Base-by-base conservation (phyloP, 75 land plant genomes). In the Cunninghamia lanceolata region DNA sequence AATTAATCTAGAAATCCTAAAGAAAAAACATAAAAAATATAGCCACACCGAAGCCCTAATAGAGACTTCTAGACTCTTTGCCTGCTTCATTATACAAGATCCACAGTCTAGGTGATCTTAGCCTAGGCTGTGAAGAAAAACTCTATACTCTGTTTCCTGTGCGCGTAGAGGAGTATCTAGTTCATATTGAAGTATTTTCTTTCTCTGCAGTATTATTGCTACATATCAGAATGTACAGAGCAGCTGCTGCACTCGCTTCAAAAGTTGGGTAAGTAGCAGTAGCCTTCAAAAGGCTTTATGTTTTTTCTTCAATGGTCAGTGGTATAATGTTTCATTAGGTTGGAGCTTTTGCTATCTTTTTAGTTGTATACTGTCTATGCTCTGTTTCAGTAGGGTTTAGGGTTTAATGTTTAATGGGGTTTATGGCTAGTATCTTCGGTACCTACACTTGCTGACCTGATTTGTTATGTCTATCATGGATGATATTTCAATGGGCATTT, bases 171-270 rank as follows among this genome's bases (percentile, higher is more conserved):
- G 30, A 40, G 0, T 25, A 21, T 0, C n/a, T 1, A 14, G 21
- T 19, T 79, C 53, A 50, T 50, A 1, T 50, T 50, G 53, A 50
- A 50, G 16, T 43, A 28, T 6, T 8, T 25, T 79, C 1, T 79
- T 21, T 43, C 32, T 79, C 42, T 25, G 47, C 45, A 32, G 75
- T 32, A 73, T 73, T 73, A 73, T 73, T 9, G 32, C 32, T 10
- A 11, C 9, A 70, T 70, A 70, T 17, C 82, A 79, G 8, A 79
- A 79, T 79, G 47, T 79, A 79, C 30, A 79, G 82, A 43, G 82
- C 82, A 79, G n/a, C 82, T 28, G 50, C 30, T 40, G 82, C 47
- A 1, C 30, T 79, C 2, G 50, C 82, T 40, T 79, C 47, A 46
- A 79, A 39, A 79, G 46, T 43, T 43, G 82, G 47, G 82, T 79